Percentiles rank a stretch among this genome's conserved stretches.
Conservation (phyloP, 2,329 filamentous ascomycete species). For the Pseudopyrenochaeta lycopersici region DNA sequence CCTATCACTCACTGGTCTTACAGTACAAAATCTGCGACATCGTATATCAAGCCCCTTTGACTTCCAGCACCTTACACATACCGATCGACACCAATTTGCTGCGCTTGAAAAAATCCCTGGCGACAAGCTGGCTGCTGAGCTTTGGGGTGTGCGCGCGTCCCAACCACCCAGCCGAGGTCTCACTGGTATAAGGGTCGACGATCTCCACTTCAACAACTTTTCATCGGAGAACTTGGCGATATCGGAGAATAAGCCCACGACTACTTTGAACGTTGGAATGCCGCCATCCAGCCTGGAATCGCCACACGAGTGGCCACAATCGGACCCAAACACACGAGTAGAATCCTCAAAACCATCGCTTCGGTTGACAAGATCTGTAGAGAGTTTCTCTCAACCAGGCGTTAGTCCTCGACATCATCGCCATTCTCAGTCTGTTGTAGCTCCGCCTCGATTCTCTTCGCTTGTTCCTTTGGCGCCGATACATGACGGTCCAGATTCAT, state of each 20-base stretch:
- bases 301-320: conserved; percentile 16
- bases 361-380: conserved; percentile 50
- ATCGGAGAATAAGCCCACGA: conserved; percentile 24
- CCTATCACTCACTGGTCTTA: conserved; percentile 13
- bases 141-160: conserved; percentile 62
- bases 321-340: conserved; percentile 16
- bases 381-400: conserved; percentile 65
- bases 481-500: conserved; percentile 30
- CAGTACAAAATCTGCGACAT: conserved; percentile 38
- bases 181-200: conserved; percentile 62
- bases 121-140: conserved; percentile 47
- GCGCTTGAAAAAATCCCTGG: conserved; percentile 61
- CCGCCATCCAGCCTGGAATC: conserved; percentile 34
- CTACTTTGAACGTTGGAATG: conserved; percentile 25
- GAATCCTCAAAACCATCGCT: conserved; percentile 26
- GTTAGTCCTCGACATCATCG: conserved; percentile 52
- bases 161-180: conserved; percentile 60
- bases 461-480: conserved; percentile 29
- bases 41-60: conserved; percentile 70
- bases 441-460: conserved; percentile 53
- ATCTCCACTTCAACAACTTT: conserved; percentile 48
- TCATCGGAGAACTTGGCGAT: conserved; percentile 34
- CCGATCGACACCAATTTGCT: conserved; percentile 63
- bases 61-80: conserved; percentile 71
- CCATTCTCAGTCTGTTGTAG: conserved; percentile 50